Percentiles rank a stretch among this genome's conserved stretches.
Conservation (phyloP, 1,139 yeast genomes). For the Hyphopichia khmerensis region DNA sequence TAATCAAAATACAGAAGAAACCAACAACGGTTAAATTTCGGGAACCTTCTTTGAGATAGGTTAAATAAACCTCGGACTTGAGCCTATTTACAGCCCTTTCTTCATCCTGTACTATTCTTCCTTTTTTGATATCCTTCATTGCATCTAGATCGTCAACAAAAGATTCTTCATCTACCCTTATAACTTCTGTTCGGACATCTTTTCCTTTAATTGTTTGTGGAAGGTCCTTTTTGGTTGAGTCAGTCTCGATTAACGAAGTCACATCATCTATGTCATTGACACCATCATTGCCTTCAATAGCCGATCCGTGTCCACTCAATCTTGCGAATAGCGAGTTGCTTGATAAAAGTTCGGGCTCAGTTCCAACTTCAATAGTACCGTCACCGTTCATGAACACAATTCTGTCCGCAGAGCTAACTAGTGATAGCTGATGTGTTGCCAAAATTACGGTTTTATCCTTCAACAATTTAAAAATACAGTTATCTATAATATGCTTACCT, state of each 20-base stretch:
- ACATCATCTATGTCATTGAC: too few species aligned
- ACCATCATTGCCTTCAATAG: background rate
- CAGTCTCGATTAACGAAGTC: too few species aligned
- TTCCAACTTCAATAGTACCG: slow-evolving; percentile 20
- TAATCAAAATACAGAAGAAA: slow-evolving; percentile 16
- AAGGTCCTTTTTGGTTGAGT: too few species aligned
- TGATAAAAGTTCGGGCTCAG: slow-evolving; percentile 8
- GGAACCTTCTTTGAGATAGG: slow-evolving; percentile 16
- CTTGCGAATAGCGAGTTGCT: slow-evolving; percentile 6
- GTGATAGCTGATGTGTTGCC: slow-evolving; percentile 26
- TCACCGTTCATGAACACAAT: slow-evolving; percentile 20
- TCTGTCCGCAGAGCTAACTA: slow-evolving; percentile 18
- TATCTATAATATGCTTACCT: slow-evolving; percentile 19
- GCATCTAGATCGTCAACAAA: slow-evolving; percentile 26
- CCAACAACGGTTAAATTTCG: slow-evolving; percentile 16
- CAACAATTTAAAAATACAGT: slow-evolving; percentile 17
- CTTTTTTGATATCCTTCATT: slow-evolving; percentile 9
- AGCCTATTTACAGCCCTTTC: slow-evolving; percentile 19
- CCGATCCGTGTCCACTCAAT: background rate
- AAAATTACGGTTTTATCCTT: slow-evolving; percentile 19
- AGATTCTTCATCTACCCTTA: slow-evolving; percentile 10
- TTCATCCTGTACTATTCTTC: slow-evolving; percentile 12
- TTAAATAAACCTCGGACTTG: slow-evolving; percentile 13
- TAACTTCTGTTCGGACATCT: background rate
- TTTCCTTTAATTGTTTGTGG: too few species aligned